Conservation (phyloP, 2,329 filamentous ascomycete species). For the Rhexocercosporidium sp. region DNA sequence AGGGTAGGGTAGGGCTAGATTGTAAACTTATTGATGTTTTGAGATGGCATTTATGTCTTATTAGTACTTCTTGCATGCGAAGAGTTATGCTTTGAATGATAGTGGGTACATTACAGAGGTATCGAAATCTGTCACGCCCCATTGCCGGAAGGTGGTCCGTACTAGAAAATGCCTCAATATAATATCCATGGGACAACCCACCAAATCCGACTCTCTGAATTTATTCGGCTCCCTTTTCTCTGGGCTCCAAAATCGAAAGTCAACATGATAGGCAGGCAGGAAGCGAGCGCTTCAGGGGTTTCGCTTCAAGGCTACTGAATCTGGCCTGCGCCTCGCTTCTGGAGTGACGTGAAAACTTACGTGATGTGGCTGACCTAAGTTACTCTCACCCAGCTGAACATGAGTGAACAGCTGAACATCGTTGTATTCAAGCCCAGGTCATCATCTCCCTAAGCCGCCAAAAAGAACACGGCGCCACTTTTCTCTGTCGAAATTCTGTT, state of each 20-base stretch:
- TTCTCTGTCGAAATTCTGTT: too few relatives aligned
- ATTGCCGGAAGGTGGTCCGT: neutral
- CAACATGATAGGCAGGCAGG: neutral
- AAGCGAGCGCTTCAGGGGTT: neutral
- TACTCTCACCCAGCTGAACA: neutral
- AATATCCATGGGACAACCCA: neutral
- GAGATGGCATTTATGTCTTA: too few relatives aligned
- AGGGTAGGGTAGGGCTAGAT: too few relatives aligned
- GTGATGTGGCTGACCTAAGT: neutral
- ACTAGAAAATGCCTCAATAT: neutral
- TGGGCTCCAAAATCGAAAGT: neutral
- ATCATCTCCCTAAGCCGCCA: neutral
- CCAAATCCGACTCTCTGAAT: too few relatives aligned
- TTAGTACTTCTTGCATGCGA: neutral
- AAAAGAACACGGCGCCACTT: too few relatives aligned
- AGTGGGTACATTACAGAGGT: neutral
- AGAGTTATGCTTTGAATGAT: neutral
- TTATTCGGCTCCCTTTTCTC: too few relatives aligned
- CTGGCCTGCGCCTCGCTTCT: neutral
- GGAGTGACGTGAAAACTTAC: neutral
- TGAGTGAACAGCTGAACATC: neutral
- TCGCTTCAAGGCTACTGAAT: neutral
- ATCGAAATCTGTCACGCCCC: neutral
- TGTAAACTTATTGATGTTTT: too few relatives aligned
- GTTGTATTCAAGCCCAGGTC: neutral